Conservation (phyloP, 257 asterid species). For the Nicotiana benthamiana region DNA sequence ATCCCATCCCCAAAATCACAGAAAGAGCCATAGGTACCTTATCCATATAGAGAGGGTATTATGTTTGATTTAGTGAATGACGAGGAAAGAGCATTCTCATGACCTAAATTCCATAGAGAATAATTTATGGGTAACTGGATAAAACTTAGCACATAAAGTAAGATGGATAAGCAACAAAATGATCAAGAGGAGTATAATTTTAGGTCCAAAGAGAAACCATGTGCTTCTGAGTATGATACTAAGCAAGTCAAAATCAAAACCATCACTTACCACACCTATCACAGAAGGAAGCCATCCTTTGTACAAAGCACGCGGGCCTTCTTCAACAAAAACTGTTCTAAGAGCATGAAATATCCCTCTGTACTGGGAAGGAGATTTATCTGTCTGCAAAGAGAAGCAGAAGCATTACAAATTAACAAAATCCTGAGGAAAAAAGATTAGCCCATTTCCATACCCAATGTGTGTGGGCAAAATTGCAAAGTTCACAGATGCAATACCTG, state of each 20-base stretch:
- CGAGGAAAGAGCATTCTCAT: not conserved
- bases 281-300: constrained; percentile 99
- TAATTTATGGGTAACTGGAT: not conserved
- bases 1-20: not conserved
- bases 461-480: not conserved
- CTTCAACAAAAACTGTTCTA: constrained; percentile 92
- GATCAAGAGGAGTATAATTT: not conserved
- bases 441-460: not conserved
- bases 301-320: constrained; percentile 90
- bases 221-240: not conserved
- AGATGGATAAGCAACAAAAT: not conserved
- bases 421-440: not conserved
- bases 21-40: not conserved
- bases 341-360: constrained; percentile 93
- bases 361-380: constrained; percentile 77
- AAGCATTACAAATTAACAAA: constrained; percentile 1
- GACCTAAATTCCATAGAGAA: not conserved
- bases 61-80: not conserved
- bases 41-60: not conserved
- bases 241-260: not conserved
- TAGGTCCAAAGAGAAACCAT: not conserved
- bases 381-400: constrained; percentile 54
- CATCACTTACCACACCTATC: constrained; percentile 87
- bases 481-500: constrained; percentile 42
- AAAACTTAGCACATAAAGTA: not conserved